Evolutionary conservation across 108 stramenopile species (phyloP).

Genomic region (Nitzschia sp.): DNA sequence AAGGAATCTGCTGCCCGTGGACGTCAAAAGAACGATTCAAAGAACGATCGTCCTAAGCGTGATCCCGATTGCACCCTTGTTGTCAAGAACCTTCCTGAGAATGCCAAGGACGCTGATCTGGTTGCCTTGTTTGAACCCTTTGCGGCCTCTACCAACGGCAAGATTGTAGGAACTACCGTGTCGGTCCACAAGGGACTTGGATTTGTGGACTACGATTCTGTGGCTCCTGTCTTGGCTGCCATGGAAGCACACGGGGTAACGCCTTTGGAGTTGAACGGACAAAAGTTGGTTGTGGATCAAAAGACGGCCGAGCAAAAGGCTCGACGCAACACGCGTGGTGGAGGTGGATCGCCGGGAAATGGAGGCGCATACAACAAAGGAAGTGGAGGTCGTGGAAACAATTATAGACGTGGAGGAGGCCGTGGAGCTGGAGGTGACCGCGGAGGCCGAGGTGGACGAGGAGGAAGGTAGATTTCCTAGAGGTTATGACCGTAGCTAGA

Average conservation of each 20-base stretch:
- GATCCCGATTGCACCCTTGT: conserved; percentile 82
- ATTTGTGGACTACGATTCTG: conserved; percentile 83
- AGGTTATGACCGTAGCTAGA: background rate
- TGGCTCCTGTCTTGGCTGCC: conserved; percentile 65
- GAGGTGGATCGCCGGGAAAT: conserved; percentile 20
- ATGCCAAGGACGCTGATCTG: conserved; percentile 70
- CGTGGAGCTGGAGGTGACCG: conserved; percentile 25
- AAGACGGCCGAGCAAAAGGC: conserved; percentile 49
- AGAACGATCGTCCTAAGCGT: conserved; percentile 39
- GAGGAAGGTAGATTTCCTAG: conserved; percentile 2
- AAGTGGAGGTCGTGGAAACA: conserved; percentile 15
- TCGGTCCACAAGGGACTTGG: conserved; percentile 63
- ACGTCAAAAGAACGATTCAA: background rate
- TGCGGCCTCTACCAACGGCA: conserved; percentile 49
- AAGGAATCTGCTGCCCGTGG: background rate
- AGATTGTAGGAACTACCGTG: conserved; percentile 73
- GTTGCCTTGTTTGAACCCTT: conserved; percentile 74
- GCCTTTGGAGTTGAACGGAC: conserved; percentile 46
- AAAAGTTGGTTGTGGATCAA: conserved; percentile 49
- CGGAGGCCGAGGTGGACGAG: conserved; percentile 11
- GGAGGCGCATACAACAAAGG: conserved; percentile 25
- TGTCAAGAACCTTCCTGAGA: conserved; percentile 75
- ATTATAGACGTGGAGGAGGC: conserved; percentile 19
- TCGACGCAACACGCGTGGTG: conserved; percentile 30
- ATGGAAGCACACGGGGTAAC: conserved; percentile 42